These are phyloP conservation scores for Forsythia suspensa DNA, from an alignment of 257 asterid species.

Conservation along the genomic window DNA sequence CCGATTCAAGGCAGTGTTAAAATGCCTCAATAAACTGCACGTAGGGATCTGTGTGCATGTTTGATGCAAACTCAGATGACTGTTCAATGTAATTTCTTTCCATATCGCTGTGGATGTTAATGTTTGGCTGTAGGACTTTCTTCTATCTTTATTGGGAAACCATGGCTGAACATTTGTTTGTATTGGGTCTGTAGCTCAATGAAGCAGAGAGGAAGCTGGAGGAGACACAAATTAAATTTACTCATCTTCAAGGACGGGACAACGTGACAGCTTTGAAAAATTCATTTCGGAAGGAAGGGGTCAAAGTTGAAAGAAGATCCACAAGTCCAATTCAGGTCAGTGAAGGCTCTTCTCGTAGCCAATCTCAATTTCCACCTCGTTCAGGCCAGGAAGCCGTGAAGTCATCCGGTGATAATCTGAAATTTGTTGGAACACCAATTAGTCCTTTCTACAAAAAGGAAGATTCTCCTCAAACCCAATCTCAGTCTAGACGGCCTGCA, in stretches of 20 bases:
- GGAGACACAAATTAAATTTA: slow-evolving; percentile 38
- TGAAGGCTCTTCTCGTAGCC: slow-evolving; percentile 24
- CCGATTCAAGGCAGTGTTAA: no score
- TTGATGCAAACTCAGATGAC: not conserved
- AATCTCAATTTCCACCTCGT: slow-evolving; percentile 19
- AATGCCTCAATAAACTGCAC: not conserved
- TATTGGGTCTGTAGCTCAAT: slow-evolving; percentile 34
- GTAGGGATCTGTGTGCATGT: not conserved
- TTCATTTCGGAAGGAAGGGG: slow-evolving; percentile 17
- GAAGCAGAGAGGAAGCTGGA: slow-evolving; percentile 39
- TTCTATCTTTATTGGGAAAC: not conserved
- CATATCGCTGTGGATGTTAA: not conserved
- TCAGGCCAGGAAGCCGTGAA: slow-evolving; percentile 17
- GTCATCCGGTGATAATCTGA: slow-evolving; percentile 17
- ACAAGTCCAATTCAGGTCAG: slow-evolving; percentile 23
- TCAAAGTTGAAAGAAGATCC: slow-evolving; percentile 29
- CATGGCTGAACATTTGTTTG: not conserved
- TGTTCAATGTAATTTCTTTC: not conserved
- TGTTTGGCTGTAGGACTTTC: not conserved
- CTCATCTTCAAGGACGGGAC: slow-evolving; percentile 31
- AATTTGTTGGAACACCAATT: slow-evolving; percentile 19
- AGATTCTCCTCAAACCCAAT: slow-evolving; percentile 22
- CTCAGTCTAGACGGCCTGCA: slow-evolving; percentile 31
- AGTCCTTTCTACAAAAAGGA: slow-evolving; percentile 21
- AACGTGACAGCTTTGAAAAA: slow-evolving; percentile 15